Conservation (phyloP, 129 eudicot species). For the Erigeron canadensis region DNA sequence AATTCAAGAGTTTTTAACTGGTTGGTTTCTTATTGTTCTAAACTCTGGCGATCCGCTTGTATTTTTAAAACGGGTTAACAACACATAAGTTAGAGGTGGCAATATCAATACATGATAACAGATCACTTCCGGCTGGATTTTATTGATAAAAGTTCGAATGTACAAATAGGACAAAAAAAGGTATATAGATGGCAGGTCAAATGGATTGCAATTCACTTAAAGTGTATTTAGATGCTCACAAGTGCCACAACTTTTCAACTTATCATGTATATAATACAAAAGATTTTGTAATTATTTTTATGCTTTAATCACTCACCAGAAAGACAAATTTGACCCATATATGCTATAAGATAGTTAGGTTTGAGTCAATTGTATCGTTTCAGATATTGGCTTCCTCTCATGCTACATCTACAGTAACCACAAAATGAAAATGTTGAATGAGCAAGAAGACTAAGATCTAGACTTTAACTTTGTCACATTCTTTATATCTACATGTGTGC, state of each 20-base stretch:
- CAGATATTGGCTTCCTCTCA: no score
- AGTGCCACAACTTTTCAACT: background rate
- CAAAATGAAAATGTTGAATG: no score
- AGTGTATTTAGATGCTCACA: background rate
- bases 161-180: background rate
- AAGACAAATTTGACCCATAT: background rate
- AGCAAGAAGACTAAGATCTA: no score
- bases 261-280: background rate
- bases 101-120: background rate
- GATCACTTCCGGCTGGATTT: background rate
- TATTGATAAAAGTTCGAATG: background rate
- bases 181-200: background rate
- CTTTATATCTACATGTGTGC: background rate
- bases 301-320: background rate
- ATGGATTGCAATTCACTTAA: background rate
- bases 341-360: no score
- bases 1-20: conserved; percentile 74
- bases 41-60: background rate
- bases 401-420: no score
- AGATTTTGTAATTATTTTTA: background rate
- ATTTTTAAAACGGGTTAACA: background rate
- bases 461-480: background rate
- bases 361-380: no score
- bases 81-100: background rate
- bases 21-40: conserved; percentile 35